Evolutionary conservation across 169 alveolate species (phyloP), one percentile per base, ranked within the genome.

Genomic region (Eimeria maxima): DNA sequence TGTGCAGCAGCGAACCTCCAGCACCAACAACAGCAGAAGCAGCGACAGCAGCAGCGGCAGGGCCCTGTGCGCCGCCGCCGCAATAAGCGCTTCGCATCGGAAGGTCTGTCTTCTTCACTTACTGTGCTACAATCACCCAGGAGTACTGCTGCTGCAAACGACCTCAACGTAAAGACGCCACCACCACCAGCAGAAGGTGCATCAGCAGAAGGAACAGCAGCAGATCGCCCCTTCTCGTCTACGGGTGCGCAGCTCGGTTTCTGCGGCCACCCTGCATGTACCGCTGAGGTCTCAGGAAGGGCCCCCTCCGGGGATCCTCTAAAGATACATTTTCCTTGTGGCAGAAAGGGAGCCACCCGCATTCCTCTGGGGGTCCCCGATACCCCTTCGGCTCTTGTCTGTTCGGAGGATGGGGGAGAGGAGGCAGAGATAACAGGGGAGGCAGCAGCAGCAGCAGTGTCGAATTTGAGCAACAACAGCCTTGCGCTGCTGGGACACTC

Each of bases 401-500:
- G 69, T 18, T 18, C 14, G 45, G 81, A 71, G 6, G 81, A 71
- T 10, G 24, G 8, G 81, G 81, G 81, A 38, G 81, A 22, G 27
- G 81, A 71, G 22, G 81, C 81, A 71, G 81, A 42, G 27, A 45
- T 45, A 71, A 45, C 81, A 71, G 69, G 69, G 74, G 71, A 81
- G 27, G 90, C 69, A 47, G 90, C 71, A n/a, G 90, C 90, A 8
- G 90, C 90, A 11, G 67, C 90, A 47, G 73, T 81, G 47, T 18
- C 45, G 55, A 47, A 47, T 18, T 44, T 47, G 38, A 38, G 90
- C 65, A 47, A 74, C 74, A 42, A 47, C 47, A 13, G 47, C 90
- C 90, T 81, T 11, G 90, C 90, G 5, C 22, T 81, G 71, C 74
- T 81, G 29, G 73, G 73, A 27, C 71, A 53, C 74, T 24, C 55